These are phyloP conservation scores for Cercospora janseana DNA, from an alignment of 2,329 filamentous ascomycete species.

Conservation along the genomic window DNA sequence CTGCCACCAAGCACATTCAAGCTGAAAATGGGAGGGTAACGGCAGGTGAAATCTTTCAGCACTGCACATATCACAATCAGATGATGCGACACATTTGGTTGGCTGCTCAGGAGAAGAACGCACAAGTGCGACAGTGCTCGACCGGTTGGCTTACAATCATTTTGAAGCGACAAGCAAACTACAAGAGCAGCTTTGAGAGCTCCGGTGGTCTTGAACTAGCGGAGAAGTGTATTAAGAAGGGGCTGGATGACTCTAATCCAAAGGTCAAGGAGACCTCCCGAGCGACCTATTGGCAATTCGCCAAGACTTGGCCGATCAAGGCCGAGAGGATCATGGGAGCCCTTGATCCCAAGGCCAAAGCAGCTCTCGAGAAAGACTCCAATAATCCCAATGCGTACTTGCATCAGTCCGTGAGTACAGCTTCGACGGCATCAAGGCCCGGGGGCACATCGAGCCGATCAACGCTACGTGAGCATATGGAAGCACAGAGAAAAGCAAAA, in stretches of 20 bases:
- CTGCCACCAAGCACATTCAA: conserved; percentile 86
- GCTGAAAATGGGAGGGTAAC: conserved; percentile 78
- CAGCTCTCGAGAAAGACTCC: conserved; percentile 76
- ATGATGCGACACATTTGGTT: conserved; percentile 81
- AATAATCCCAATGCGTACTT: conserved; percentile 66
- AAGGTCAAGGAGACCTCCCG: conserved; percentile 84
- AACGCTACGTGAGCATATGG: conserved; percentile 79
- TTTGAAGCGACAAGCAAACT: conserved; percentile 70
- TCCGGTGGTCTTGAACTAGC: conserved; percentile 77
- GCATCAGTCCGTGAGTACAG: conserved; percentile 49
- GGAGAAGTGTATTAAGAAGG: conserved; percentile 85
- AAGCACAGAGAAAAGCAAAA: conserved; percentile 64
- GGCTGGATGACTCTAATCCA: conserved; percentile 84
- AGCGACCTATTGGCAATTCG: conserved; percentile 81
- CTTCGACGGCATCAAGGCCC: conserved; percentile 29
- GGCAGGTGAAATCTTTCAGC: conserved; percentile 75
- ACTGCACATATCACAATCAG: conserved; percentile 74
- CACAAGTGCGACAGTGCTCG: conserved; percentile 76
- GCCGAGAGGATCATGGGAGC: conserved; percentile 75
- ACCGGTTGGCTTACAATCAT: conserved; percentile 82
- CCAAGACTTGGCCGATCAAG: conserved; percentile 70
- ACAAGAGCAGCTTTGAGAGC: conserved; percentile 82
- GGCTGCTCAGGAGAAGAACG: conserved; percentile 90
- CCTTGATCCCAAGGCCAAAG: conserved; percentile 75
- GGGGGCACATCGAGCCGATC: conserved; percentile 50